Conservation (phyloP, 2,329 filamentous ascomycete species). For the Fusarium protoensiforme region DNA sequence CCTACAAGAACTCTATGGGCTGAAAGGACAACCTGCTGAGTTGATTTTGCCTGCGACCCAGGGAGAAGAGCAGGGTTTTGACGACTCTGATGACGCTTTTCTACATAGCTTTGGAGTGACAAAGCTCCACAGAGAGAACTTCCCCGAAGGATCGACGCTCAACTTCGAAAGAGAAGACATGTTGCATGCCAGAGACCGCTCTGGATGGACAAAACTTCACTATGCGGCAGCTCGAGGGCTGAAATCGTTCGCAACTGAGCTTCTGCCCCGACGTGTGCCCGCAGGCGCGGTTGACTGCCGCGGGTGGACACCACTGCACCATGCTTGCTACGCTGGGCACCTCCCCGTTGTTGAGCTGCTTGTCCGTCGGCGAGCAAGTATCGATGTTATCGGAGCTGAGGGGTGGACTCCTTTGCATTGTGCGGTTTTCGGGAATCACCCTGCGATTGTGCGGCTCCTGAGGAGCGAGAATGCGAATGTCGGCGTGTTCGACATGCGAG, state of each 20-base stretch:
- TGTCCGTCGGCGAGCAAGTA: background rate
- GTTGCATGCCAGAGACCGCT: background rate
- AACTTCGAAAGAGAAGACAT: background rate
- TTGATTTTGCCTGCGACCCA: too few relatives aligned
- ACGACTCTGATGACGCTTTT: too few relatives aligned
- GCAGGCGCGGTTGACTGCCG: background rate
- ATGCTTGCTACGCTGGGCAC: background rate
- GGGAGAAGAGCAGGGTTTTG: too few relatives aligned
- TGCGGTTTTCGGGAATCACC: background rate
- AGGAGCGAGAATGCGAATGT: too few relatives aligned
- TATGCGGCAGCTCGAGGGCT: background rate
- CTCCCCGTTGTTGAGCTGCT: background rate
- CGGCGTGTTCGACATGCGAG: too few relatives aligned
- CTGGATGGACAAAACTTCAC: background rate
- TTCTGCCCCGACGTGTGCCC: background rate
- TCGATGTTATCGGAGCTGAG: background rate
- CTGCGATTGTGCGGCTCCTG: too few relatives aligned
- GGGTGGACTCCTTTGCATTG: background rate
- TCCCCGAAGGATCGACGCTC: background rate
- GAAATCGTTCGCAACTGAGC: too few relatives aligned
- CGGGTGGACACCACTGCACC: background rate
- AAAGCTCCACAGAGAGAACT: too few relatives aligned
- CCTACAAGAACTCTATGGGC: too few relatives aligned
- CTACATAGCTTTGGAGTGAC: too few relatives aligned
- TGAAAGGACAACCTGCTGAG: too few relatives aligned